Conservation (phyloP, 257 asterid genomes). For the Jacaranda mimosifolia region DNA sequence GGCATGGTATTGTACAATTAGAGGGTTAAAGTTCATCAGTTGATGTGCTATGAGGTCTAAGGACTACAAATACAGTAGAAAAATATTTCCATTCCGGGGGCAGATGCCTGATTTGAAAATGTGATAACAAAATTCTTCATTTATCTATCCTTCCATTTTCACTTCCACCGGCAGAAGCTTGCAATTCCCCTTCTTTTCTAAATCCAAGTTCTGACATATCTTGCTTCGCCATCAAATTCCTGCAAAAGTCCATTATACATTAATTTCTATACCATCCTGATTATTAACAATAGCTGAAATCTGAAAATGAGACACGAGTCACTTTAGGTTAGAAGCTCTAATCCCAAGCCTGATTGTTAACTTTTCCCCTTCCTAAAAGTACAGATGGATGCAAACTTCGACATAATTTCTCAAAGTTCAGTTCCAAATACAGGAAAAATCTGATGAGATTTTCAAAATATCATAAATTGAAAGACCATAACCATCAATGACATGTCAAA, state of each 20-base stretch:
- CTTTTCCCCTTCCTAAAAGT: not conserved
- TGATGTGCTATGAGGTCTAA: conserved; percentile 4
- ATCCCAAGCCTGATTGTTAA: not conserved
- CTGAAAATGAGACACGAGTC: not conserved
- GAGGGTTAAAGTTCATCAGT: not conserved
- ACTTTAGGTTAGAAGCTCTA: not conserved
- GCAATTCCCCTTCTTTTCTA: conserved; percentile 44
- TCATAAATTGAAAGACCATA: conserved; percentile 1
- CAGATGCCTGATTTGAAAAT: not conserved
- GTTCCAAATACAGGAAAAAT: not conserved
- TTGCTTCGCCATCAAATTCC: conserved; percentile 99
- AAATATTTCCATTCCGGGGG: not conserved
- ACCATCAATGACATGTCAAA: conserved; percentile 16
- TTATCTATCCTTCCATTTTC: conserved; percentile 37
- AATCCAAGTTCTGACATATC: conserved; percentile 95
- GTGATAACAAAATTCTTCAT: conserved; percentile 24
- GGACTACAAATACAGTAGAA: not conserved
- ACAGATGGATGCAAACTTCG: not conserved
- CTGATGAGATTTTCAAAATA: not conserved
- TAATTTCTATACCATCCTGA: conserved; percentile 12
- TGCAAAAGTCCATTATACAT: conserved; percentile 41
- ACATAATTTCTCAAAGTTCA: not conserved
- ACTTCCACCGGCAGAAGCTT: conserved; percentile 44
- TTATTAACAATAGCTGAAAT: not conserved
- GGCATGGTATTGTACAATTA: not conserved